A percentile compares a stretch with the other conserved stretches of the same genome.
phyloP scores from a whole-genome alignment of 2,329 filamentous ascomycete species.

The Elsinoe necatrix region DNA sequence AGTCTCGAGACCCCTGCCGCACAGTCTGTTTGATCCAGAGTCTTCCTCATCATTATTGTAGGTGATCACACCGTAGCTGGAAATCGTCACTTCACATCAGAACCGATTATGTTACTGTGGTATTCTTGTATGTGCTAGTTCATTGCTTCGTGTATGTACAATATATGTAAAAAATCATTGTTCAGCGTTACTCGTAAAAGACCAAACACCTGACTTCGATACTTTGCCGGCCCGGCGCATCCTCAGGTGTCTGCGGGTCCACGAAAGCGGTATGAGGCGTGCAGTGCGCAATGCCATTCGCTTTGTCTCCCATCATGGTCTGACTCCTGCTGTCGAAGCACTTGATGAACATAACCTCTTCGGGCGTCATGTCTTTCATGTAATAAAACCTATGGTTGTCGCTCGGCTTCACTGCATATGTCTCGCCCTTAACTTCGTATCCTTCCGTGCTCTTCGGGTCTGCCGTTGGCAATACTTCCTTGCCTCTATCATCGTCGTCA shows the following conservation, averaged over 20 bases:
- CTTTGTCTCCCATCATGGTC: constrained; percentile 31
- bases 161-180: not conserved
- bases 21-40: not conserved
- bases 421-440: constrained; percentile 57
- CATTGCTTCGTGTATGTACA: not conserved
- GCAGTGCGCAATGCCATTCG: constrained; percentile 34
- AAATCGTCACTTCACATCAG: too few relatives aligned
- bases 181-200: constrained; percentile 42
- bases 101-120: too few relatives aligned
- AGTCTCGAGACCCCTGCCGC: too few relatives aligned
- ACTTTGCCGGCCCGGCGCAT: constrained; percentile 64
- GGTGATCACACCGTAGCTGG: not conserved
- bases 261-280: constrained; percentile 70
- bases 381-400: constrained; percentile 56
- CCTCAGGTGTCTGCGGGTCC: constrained; percentile 61
- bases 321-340: constrained; percentile 40
- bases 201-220: constrained; percentile 52
- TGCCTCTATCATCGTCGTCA: constrained; percentile 49
- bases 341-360: constrained; percentile 47
- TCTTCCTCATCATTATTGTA: not conserved
- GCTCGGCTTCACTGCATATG: constrained; percentile 50
- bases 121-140: too few relatives aligned
- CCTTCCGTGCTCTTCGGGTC: constrained; percentile 48
- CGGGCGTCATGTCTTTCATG: constrained; percentile 56
- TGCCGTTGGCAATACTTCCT: constrained; percentile 43